A percentile compares a stretch with the other conserved stretches of the same genome.
Evolutionary conservation across 148 eudicot genomes (phyloP).

Genomic region (Chenopodium quinoa): DNA sequence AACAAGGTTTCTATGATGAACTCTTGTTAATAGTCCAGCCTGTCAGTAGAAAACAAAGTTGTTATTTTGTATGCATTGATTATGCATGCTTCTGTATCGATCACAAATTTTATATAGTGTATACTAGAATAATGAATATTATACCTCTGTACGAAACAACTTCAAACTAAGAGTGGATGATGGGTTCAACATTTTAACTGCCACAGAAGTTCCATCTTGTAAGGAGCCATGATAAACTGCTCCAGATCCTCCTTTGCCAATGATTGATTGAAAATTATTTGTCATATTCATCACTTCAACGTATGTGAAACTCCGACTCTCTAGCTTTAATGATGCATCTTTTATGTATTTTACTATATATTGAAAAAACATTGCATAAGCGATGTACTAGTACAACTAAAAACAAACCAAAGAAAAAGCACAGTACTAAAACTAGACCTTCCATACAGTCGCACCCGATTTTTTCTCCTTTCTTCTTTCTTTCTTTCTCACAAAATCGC

Average conservation of each 20-base stretch:
- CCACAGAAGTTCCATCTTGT: conserved; percentile 19
- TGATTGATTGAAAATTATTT: conserved; percentile 8
- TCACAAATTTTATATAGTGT: too few relatives aligned
- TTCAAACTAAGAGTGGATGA: not conserved
- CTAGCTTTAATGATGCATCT: not conserved
- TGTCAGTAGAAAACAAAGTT: not conserved
- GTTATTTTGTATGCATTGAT: too few relatives aligned
- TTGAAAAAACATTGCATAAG: not conserved
- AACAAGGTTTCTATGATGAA: conserved; percentile 28
- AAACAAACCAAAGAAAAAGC: not conserved
- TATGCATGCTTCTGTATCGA: too few relatives aligned
- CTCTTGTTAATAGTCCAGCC: conserved; percentile 23
- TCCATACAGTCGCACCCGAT: too few relatives aligned
- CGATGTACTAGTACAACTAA: too few relatives aligned
- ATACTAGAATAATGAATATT: too few relatives aligned
- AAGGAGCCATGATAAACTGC: conserved; percentile 21
- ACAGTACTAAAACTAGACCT: not conserved
- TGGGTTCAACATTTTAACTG: conserved; percentile 22
- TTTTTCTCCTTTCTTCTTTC: too few relatives aligned
- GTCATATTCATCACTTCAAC: conserved; percentile 19
- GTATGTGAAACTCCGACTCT: conserved; percentile 6
- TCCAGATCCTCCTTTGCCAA: conserved; percentile 26
- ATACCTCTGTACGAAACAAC: conserved; percentile 15
- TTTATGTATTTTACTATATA: not conserved
- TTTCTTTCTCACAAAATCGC: too few relatives aligned